Percentiles rank a stretch among this genome's conserved stretches.
These are phyloP conservation scores for Blattamonas nauphoetae DNA, from an alignment of 78 protist species.

Conservation along the genomic window DNA sequence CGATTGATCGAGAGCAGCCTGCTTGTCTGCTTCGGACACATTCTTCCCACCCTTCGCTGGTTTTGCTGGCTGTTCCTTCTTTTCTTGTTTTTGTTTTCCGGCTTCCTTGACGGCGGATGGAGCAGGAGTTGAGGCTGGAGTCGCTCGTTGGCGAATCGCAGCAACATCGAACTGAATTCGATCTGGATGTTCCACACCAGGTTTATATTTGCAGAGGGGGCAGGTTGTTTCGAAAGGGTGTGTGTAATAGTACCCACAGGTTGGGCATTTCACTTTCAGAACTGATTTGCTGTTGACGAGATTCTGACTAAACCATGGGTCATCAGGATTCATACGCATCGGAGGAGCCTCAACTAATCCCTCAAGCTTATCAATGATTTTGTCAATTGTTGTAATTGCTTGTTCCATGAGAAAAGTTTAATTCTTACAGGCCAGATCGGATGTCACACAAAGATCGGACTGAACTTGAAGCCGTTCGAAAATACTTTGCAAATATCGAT, in stretches of 20 bases:
- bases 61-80: too few relatives aligned
- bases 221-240: not conserved
- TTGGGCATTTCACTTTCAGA: not conserved
- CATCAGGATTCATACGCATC: not conserved
- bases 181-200: not conserved
- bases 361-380: not conserved
- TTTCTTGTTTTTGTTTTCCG: too few relatives aligned
- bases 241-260: constrained; percentile 7
- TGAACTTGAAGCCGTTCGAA: not conserved
- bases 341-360: not conserved
- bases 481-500: not conserved
- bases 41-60: too few relatives aligned
- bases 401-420: too few relatives aligned
- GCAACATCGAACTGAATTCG: not conserved
- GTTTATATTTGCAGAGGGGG: not conserved
- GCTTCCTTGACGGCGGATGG: too few relatives aligned
- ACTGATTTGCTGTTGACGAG: not conserved
- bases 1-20: too few relatives aligned
- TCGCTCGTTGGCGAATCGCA: not conserved
- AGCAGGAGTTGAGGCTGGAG: too few relatives aligned
- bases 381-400: too few relatives aligned
- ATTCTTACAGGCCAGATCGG: too few relatives aligned
- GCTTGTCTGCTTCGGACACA: too few relatives aligned
- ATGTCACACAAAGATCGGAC: not conserved
- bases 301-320: not conserved